A percentile compares a stretch with the other conserved stretches of the same genome.
These are phyloP conservation scores for Amoebophrya sp. DNA, from an alignment of 169 alveolate species.

Conservation along the genomic window DNA sequence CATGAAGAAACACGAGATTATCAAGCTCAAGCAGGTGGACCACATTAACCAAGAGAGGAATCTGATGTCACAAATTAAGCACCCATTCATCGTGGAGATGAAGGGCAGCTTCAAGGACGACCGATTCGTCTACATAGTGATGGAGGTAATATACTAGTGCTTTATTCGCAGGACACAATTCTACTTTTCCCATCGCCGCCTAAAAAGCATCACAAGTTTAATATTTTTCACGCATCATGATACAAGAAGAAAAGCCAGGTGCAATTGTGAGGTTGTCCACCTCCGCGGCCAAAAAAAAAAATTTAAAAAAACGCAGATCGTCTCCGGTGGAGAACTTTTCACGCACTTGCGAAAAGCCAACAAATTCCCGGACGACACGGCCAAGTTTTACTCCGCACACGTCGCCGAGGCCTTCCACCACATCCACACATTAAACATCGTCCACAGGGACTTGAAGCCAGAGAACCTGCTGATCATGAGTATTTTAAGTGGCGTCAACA, in stretches of 20 bases:
- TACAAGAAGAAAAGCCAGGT: too few species aligned
- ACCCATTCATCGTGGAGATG: constrained; percentile 90
- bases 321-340: constrained; percentile 78
- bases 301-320: constrained; percentile 57
- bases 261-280: too few species aligned
- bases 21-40: constrained; percentile 66
- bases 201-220: too few species aligned
- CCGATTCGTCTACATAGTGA: constrained; percentile 56
- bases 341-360: constrained; percentile 71
- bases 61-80: constrained; percentile 78
- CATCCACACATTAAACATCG: constrained; percentile 83
- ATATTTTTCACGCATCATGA: too few species aligned
- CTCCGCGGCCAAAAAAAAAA: too few species aligned
- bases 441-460: constrained; percentile 55
- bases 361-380: constrained; percentile 61
- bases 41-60: constrained; percentile 90
- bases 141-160: constrained; percentile 23
- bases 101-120: constrained; percentile 56
- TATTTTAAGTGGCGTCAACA: too few species aligned
- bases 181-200: neutral
- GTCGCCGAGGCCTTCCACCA: constrained; percentile 90
- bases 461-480: constrained; percentile 31
- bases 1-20: constrained; percentile 53
- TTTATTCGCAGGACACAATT: neutral
- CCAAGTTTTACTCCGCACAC: constrained; percentile 68